Evolutionary conservation across 495 filamentous ascomycete species (phyloP), one percentile per base, ranked within the genome.

Genomic region (Symbiotaphrina buchneri): DNA sequence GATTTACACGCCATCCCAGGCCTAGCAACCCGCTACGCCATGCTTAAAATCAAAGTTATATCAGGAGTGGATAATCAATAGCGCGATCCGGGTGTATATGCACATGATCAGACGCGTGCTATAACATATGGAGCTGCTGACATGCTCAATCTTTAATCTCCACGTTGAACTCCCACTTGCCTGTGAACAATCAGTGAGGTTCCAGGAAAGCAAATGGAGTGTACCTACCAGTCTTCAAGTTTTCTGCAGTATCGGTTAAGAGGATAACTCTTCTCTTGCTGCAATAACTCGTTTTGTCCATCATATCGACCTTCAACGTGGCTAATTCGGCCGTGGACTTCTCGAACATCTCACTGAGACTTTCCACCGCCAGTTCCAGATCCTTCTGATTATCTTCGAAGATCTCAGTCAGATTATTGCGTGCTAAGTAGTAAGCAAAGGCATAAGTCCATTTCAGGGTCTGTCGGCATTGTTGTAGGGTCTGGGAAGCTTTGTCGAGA

Each of bases 371-470:
- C 61, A 97, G 69, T 53, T 97, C 90, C 16, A 97, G 55, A 47
- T 97, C 90, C 51, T 91, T 93, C 47, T 97, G 87, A 46, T 97
- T 97, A 42, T 92, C 85, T 52, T 97, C 87, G 39, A 97, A 97
- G 31, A 97, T 95, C 47, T 84, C 80, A 0, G 87, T 94, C 23
- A 81, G 62, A 44, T 95, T 97, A 58, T 94, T 94, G 20, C 84
- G 71, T 3, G 78, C 75, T 3, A 97, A 67, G 43, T 97, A 97
- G 45, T 82, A 97, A 1, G 87, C 87, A 53, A 97, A 97, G 0
- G 87, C 90, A 45, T 97, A 97, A 0, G 87, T 97, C 87, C 87
- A 97, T 56, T 95, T 95, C 23, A 97, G 59, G 0, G 84, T 97
- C 54, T 94, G 85, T 0, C 87, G 75, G 49, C 87, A 97, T 25